Base-by-base conservation (phyloP, 176 grass and related monocot species). In the Avena eriantha region DNA sequence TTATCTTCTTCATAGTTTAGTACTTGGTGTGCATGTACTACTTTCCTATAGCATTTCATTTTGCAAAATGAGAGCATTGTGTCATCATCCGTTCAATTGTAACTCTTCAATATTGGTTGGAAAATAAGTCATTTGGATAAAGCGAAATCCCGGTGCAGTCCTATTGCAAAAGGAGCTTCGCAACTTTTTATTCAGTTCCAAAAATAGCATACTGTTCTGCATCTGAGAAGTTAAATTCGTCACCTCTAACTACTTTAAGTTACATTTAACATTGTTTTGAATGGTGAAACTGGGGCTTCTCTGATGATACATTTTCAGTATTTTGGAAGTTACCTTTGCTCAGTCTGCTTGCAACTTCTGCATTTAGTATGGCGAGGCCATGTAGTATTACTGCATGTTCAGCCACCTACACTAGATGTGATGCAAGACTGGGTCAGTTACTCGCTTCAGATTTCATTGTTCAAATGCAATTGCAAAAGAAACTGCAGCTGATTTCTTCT, bases 321-420 rank as follows among this genome's bases (percentile, higher is more conserved):
- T 67, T 35, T 68, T 67, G 51, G 74, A 80, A 68, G 45, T 14
- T 33, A 73, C n/a, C 17, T 86, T 83, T 74, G n/a, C 10, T 75
- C 69, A 54, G 1, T 76, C 58, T 75, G 23, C 7, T 33, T 23
- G 23, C 79, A 85, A 46, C 17, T 76, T 56, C 9, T 54, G 9
- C 68, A 82, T 77, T 34, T 83, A 39, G 36, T 58, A 77, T 78
- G 70, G 48, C 22, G 11, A 23, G 43, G 61, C 22, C 79, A 80
- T 49, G 68, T 55, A 58, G 8, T 29, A 36, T 39, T 51, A 36
- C 36, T 69, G 26, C 26, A 50, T 58, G n/a, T 29, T 69, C 0
- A 24, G 26, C 51, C 8, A 11, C 41, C 24, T 76, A 66, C 14
- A 68, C 2, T 36, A 77, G 33, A 26, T 74, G 8, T 59, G 39